Percentiles rank a stretch among this genome's conserved stretches.
These are phyloP conservation scores for Vitis riparia DNA, from an alignment of 164 flowering plant genomes.

Conservation along the genomic window DNA sequence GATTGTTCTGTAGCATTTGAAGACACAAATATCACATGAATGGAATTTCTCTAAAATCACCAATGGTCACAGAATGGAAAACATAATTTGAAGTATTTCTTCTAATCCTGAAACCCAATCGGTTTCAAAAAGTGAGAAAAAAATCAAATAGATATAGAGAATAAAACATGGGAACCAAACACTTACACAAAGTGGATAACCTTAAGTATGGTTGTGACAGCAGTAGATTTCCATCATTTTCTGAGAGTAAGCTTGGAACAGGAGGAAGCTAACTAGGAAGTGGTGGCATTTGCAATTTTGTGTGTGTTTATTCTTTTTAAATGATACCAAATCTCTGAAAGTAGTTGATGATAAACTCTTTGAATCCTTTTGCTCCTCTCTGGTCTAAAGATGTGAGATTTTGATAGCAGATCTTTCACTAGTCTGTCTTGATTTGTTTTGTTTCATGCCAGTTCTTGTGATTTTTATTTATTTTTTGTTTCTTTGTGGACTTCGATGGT, in stretches of 20 bases:
- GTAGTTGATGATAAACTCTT: not conserved
- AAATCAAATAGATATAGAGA: not conserved
- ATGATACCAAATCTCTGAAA: not conserved
- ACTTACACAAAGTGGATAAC: not conserved
- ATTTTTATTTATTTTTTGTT: not conserved
- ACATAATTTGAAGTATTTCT: not conserved
- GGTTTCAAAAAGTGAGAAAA: not conserved
- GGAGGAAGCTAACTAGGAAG: not conserved
- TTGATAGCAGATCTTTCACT: not conserved
- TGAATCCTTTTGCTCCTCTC: not conserved
- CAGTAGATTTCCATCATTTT: not conserved
- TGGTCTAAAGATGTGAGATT: not conserved
- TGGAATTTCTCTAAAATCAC: not conserved
- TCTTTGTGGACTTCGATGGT: not conserved
- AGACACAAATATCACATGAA: not conserved
- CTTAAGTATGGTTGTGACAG: not conserved
- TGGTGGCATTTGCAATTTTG: not conserved
- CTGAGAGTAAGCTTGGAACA: not conserved
- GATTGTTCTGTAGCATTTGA: not conserved
- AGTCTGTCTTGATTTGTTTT: not conserved
- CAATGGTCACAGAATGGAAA: not conserved
- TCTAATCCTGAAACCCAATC: not conserved
- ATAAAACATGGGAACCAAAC: not conserved
- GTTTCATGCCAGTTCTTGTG: not conserved
- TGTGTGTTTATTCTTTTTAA: no score